A percentile compares a stretch with the other conserved stretches of the same genome.
Evolutionary conservation across 192 early-diverging fungal genomes (phyloP).

Genomic region (Coemansia sp.): DNA sequence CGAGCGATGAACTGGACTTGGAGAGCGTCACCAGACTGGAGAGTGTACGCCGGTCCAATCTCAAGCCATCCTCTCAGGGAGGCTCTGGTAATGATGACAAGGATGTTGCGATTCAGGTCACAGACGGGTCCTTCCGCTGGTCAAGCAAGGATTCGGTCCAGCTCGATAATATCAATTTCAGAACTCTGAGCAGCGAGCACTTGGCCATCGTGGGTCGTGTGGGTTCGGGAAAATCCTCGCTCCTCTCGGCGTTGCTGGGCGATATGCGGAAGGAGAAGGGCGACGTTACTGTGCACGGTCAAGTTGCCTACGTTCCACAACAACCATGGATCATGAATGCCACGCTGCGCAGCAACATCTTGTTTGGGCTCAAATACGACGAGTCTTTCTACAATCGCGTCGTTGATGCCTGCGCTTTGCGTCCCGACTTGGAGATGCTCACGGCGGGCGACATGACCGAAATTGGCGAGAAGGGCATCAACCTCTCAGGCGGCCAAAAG

Average conservation of each 20-base stretch:
- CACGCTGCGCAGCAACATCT: conserved; percentile 88
- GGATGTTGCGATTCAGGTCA: conserved; percentile 46
- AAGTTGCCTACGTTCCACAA: conserved; percentile 62
- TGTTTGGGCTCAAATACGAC: conserved; percentile 82
- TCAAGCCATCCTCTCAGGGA: background rate
- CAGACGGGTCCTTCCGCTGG: conserved; percentile 61
- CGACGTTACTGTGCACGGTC: conserved; percentile 67
- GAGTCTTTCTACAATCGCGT: conserved; percentile 73
- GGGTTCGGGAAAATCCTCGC: conserved; percentile 75
- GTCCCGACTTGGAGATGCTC: conserved; percentile 81
- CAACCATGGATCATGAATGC: conserved; percentile 96
- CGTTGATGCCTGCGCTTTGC: conserved; percentile 82
- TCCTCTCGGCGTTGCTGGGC: conserved; percentile 77
- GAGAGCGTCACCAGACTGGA: conserved; percentile 61
- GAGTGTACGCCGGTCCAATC: conserved; percentile 1
- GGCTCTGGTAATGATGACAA: background rate
- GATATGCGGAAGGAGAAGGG: conserved; percentile 81
- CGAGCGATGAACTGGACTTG: conserved; percentile 77
- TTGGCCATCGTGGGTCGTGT: conserved; percentile 69
- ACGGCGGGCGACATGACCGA: conserved; percentile 88
- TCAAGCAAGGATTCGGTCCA: conserved; percentile 30
- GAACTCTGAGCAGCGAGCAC: conserved; percentile 42
- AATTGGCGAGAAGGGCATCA: conserved; percentile 90
- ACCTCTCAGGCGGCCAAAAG: conserved; percentile 91
- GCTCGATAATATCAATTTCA: conserved; percentile 44